A percentile compares a stretch with the other conserved stretches of the same genome.
Evolutionary conservation across 148 eudicot genomes (phyloP).

Genomic region (Polygonum aviculare): DNA sequence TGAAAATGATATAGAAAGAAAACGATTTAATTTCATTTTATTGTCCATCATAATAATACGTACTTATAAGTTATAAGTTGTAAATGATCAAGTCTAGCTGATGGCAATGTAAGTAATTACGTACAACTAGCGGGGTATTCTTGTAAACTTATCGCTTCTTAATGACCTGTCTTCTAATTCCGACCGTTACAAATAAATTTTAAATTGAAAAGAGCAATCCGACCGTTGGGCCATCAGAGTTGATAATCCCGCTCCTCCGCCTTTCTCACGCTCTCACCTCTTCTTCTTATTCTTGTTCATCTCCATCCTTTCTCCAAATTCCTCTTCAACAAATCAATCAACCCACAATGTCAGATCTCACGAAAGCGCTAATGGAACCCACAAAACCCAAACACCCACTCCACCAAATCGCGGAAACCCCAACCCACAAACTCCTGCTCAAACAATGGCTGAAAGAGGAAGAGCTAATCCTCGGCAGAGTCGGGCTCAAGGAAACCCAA

Average conservation of each 20-base stretch:
- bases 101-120: neutral
- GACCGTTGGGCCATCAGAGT: slow-evolving; percentile 3
- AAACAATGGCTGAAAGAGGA: slow-evolving; percentile 89
- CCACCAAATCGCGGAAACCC: slow-evolving; percentile 66
- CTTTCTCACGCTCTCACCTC: slow-evolving; percentile 7
- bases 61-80: no score
- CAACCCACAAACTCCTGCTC: slow-evolving; percentile 82
- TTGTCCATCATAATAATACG: no score
- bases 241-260: neutral
- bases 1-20: no score
- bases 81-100: neutral
- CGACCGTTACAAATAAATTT: neutral
- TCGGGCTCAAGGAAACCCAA: slow-evolving; percentile 68
- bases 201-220: neutral
- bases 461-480: slow-evolving; percentile 55
- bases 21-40: no score
- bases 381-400: slow-evolving; percentile 51
- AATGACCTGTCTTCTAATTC: neutral
- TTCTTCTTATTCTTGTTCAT: neutral
- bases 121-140: neutral
- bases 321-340: neutral
- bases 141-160: neutral
- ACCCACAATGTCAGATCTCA: slow-evolving; percentile 11
- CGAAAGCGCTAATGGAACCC: slow-evolving; percentile 33
- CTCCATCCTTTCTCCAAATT: neutral